Conservation (phyloP, 2,329 filamentous ascomycete species). For the Penicillium oxalicum region DNA sequence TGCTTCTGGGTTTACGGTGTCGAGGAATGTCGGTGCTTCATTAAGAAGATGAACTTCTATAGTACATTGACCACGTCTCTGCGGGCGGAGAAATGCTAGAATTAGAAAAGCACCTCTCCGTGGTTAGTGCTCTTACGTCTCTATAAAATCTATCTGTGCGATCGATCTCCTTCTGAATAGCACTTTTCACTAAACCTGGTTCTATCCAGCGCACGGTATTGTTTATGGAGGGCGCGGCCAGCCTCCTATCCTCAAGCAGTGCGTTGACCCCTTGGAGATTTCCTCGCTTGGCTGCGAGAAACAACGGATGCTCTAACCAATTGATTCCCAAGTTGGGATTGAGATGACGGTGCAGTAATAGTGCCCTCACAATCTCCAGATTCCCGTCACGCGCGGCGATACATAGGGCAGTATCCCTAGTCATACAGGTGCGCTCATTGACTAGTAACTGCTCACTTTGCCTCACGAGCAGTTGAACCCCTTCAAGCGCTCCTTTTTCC, state of each 20-base stretch:
- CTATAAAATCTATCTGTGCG: no score
- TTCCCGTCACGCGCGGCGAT: constrained; percentile 2
- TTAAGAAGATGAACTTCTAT: no score
- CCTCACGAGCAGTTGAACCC: neutral
- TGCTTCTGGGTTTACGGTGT: no score
- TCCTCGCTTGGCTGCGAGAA: neutral
- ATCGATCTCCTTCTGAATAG: no score
- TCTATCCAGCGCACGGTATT: no score
- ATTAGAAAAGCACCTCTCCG: no score
- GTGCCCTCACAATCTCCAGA: neutral
- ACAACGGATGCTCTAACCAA: neutral
- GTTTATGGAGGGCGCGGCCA: neutral
- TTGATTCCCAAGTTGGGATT: constrained; percentile 1
- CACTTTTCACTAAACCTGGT: no score
- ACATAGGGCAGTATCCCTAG: constrained; percentile 1
- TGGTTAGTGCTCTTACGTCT: no score
- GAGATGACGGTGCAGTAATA: neutral
- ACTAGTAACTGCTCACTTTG: neutral
- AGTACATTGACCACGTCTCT: no score
- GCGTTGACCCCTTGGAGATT: neutral
- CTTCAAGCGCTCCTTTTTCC: neutral
- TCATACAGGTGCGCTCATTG: neutral
- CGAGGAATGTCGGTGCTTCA: no score
- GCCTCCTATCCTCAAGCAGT: neutral
- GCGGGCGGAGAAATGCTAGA: no score